phyloP scores from a whole-genome alignment of 345 rosid species.

The Eucalyptus erythrocorys region DNA sequence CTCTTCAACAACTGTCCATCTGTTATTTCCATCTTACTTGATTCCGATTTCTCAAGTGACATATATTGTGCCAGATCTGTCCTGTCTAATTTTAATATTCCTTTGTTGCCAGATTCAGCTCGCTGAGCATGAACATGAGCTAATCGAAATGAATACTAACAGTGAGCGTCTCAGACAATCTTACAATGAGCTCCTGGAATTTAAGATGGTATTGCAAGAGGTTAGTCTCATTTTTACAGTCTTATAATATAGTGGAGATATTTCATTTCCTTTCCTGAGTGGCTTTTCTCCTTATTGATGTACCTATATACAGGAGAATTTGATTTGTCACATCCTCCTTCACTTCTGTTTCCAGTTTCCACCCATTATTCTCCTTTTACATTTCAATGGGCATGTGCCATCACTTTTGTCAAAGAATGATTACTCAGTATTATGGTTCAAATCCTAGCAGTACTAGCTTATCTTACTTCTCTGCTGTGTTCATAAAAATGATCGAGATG shows the following conservation, averaged over 20 bases:
- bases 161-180: slow-evolving; percentile 81
- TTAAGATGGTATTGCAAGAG: slow-evolving; percentile 86
- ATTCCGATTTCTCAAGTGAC: background rate
- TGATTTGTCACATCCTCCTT: background rate
- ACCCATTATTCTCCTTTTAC: background rate
- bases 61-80: background rate
- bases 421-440: background rate
- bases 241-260: background rate
- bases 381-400: background rate
- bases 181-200: slow-evolving; percentile 88
- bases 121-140: slow-evolving; percentile 82
- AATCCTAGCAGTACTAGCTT: background rate
- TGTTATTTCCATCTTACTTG: background rate
- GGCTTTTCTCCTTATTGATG: background rate
- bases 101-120: slow-evolving; percentile 53
- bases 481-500: background rate
- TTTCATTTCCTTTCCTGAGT: background rate
- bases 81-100: background rate
- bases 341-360: background rate
- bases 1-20: background rate
- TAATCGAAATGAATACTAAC: slow-evolving; percentile 89
- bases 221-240: slow-evolving; percentile 11
- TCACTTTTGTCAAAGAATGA: background rate
- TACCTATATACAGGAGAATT: background rate
- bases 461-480: background rate